Evolutionary conservation across 495 filamentous ascomycete genomes (phyloP).

Genomic region (Aeminium ludgeri): DNA sequence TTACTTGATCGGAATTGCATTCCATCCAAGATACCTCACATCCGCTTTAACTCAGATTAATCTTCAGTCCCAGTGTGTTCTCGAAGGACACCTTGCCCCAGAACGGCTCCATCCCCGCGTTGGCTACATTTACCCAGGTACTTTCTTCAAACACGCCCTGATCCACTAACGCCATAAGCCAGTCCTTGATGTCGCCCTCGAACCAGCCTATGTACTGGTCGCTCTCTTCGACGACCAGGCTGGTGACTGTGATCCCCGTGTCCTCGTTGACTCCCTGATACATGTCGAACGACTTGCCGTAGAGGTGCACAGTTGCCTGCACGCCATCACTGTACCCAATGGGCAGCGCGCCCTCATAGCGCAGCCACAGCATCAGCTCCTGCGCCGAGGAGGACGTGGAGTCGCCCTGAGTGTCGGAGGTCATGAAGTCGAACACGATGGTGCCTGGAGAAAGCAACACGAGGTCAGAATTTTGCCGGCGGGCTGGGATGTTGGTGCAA

Average conservation of each 20-base stretch:
- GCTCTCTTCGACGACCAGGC: slow-evolving; percentile 19
- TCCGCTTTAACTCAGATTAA: slow-evolving; percentile 4
- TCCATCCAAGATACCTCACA: no score
- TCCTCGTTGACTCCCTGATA: slow-evolving; percentile 24
- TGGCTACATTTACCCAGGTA: slow-evolving; percentile 26
- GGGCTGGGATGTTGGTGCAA: slow-evolving; percentile 1
- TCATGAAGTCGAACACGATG: slow-evolving; percentile 29
- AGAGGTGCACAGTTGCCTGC: slow-evolving; percentile 21
- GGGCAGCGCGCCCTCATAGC: slow-evolving; percentile 25
- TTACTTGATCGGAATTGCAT: no score
- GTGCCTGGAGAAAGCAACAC: slow-evolving; percentile 11
- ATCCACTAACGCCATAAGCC: slow-evolving; percentile 23
- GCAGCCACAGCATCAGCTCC: slow-evolving; percentile 30
- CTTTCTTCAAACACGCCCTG: slow-evolving; percentile 17
- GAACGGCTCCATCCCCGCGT: slow-evolving; percentile 20
- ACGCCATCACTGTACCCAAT: slow-evolving; percentile 24
- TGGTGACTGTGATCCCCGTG: slow-evolving; percentile 26
- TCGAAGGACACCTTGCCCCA: not conserved
- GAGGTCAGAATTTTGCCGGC: not conserved
- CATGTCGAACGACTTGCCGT: slow-evolving; percentile 25
- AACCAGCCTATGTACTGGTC: slow-evolving; percentile 25
- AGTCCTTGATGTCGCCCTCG: slow-evolving; percentile 26
- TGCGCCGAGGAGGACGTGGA: slow-evolving; percentile 19
- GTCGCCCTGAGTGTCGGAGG: slow-evolving; percentile 21
- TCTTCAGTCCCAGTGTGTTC: not conserved